Base-by-base conservation (phyloP, 257 asterid species). In the Galeopsis tetrahit region DNA sequence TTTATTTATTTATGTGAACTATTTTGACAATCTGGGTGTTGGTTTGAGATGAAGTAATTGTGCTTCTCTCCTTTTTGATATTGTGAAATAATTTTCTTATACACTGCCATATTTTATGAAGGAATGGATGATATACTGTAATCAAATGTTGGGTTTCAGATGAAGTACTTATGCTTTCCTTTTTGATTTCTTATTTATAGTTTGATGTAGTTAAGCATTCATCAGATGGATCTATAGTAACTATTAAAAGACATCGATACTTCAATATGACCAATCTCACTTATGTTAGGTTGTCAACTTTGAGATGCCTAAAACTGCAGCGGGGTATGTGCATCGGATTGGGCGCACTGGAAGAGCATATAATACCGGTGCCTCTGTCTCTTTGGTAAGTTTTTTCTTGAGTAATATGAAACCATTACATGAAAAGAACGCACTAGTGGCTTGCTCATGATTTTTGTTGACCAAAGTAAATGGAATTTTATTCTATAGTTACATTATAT, bases 301-400 rank as follows among this genome's bases (percentile, higher is more conserved):
- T 75, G 97, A 94, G 66, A 88, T 94, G 97, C 98, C 99, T 73
- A 70, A 63, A 75, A 89, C 76, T 71, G 92, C 95, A 39, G 88
- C 87, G 0, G 99, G 97, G 17, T 95, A 95, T 81, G 93, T 92
- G 80, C 99, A 95, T 84, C 96, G 98, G 67, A 86, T 95, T 77
- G 99, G 99, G 69, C 97, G 97, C 63, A 90, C 98, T 48, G 99
- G 98, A 80, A 88, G 99, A 87, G 98, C 95, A 66, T 87, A 88
- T 78, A 90, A 85, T 75, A 84, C 96, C 42, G 98, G 98, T 70
- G 99, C 96, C 77, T 90, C 99, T 70, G 92, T 95, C 42, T 90
- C 99, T 66, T 91, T 95, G 76, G 99, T 95, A 78, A 79, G 92
- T 78, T 81, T 75, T 61, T 49, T 21, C 28, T 67, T 40, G 49